Evolutionary conservation across 164 flowering plant species (phyloP), one percentile per base, ranked within the genome.

Genomic region (Stephania japonica): DNA sequence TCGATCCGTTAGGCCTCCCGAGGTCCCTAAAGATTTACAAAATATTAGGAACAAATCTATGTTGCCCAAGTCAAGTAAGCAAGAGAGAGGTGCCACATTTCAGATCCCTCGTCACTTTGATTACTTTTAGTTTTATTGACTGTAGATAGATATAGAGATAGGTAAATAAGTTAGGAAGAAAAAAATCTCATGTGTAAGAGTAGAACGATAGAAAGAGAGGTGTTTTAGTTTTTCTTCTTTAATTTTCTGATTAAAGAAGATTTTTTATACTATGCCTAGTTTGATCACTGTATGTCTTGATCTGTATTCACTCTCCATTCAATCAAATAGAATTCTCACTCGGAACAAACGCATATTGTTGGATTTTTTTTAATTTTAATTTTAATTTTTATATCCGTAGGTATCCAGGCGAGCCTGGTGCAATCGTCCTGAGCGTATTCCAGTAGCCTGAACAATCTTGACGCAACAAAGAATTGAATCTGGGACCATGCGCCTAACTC

Each of bases 1-100:
- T 69, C 84, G 98, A 70, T 84, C 93, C 1, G 87, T 90, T 11
- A 84, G 67, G 75, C 98, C 98, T 12, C 98, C 98, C 5, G 87
- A 87, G 67, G 91, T 90, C 32, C 93, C 94, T 1, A 75, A 50
- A 27, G 82, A 86, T 68, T 24, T 50, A 13, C 68, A 65, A 63
- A 84, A 78, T 73, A 74, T 77, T 67, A 83, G 76, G 70, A 77
- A 65, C 43, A 77, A 72, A 32, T 72, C 41, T 74, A 69, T 69
- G 7, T 47, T 83, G 4, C 82, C 86, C 59, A 86, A 86, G 77
- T 42, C 81, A 53, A 44, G 0, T 80, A 85, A 84, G 85, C 80
- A 83, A 75, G 83, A 91, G 44, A 83, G 88, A 43, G 87, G 85
- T 59, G 89, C 86, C 7, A 84, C 93, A 0, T 87, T 78, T 78